These are phyloP conservation scores for Diddensiella santjacobensis DNA, from an alignment of 805 yeast species.

Conservation along the genomic window DNA sequence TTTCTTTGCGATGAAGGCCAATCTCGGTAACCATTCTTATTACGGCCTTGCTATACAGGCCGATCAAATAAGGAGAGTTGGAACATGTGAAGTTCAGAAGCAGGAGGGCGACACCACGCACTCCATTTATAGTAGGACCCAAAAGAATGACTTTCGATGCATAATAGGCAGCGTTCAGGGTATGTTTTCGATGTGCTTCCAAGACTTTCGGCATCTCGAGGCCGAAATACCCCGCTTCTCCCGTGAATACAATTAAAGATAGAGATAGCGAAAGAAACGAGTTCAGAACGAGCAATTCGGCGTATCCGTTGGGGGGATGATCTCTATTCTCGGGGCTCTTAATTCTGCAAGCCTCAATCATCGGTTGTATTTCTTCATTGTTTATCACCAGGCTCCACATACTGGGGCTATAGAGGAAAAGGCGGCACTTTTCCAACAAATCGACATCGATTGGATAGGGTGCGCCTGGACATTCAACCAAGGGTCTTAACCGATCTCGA, in stretches of 20 bases:
- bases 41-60: slow-evolving; percentile 33
- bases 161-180: slow-evolving; percentile 12
- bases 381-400: slow-evolving; percentile 10
- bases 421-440: slow-evolving; percentile 3
- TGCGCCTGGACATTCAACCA: slow-evolving; percentile 5
- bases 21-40: slow-evolving; percentile 53
- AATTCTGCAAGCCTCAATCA: slow-evolving; percentile 10
- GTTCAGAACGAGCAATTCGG: slow-evolving; percentile 16
- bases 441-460: slow-evolving; percentile 8
- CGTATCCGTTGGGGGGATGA: slow-evolving; percentile 19
- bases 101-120: slow-evolving; percentile 13
- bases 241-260: slow-evolving; percentile 5
- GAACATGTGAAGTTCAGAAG: slow-evolving; percentile 15
- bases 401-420: slow-evolving; percentile 8
- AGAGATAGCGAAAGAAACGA: slow-evolving; percentile 8
- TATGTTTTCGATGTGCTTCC: slow-evolving; percentile 1
- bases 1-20: slow-evolving; percentile 53
- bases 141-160: slow-evolving; percentile 10
- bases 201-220: neutral
- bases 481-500: slow-evolving; percentile 9
- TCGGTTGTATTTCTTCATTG: slow-evolving; percentile 10
- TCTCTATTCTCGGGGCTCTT: neutral
- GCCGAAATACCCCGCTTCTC: neutral
- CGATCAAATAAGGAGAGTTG: slow-evolving; percentile 11
- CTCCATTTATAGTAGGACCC: slow-evolving; percentile 6